Conservation (phyloP, 345 rosid species). For the Moricandia moricandioides region DNA sequence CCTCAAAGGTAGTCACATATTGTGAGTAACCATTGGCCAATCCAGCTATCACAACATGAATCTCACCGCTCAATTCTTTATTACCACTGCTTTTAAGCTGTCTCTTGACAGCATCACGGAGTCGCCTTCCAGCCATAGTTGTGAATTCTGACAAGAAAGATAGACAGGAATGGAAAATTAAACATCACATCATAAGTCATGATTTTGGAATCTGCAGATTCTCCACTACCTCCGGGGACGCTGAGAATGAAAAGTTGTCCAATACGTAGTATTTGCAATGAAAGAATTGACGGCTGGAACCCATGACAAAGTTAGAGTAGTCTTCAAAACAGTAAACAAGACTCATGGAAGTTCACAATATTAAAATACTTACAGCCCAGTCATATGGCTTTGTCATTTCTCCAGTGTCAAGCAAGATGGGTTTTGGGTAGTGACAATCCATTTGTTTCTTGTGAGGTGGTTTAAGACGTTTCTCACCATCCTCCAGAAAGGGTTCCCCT, state of each 20-base stretch:
- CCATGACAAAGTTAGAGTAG: conserved; percentile 18
- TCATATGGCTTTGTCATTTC: conserved; percentile 94
- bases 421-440: conserved; percentile 88
- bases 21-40: conserved; percentile 92
- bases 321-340: conserved; percentile 1
- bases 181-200: background rate
- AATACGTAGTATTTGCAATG: conserved; percentile 78
- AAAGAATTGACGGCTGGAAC: conserved; percentile 92
- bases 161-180: background rate
- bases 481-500: conserved; percentile 98
- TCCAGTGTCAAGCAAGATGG: conserved; percentile 96
- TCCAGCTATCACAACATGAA: conserved; percentile 90
- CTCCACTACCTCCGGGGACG: conserved; percentile 84
- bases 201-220: conserved; percentile 14
- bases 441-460: conserved; percentile 64
- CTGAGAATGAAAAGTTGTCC: conserved; percentile 90
- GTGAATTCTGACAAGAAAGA: conserved; percentile 68
- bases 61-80: conserved; percentile 42
- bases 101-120: conserved; percentile 83
- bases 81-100: conserved; percentile 55
- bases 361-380: conserved; percentile 76
- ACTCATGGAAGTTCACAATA: background rate
- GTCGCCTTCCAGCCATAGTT: conserved; percentile 99
- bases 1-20: conserved; percentile 91
- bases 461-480: conserved; percentile 75